These are phyloP conservation scores for Inosperma sp. DNA, from an alignment of 768 basidiomycete genomes.

Conservation along the genomic window DNA sequence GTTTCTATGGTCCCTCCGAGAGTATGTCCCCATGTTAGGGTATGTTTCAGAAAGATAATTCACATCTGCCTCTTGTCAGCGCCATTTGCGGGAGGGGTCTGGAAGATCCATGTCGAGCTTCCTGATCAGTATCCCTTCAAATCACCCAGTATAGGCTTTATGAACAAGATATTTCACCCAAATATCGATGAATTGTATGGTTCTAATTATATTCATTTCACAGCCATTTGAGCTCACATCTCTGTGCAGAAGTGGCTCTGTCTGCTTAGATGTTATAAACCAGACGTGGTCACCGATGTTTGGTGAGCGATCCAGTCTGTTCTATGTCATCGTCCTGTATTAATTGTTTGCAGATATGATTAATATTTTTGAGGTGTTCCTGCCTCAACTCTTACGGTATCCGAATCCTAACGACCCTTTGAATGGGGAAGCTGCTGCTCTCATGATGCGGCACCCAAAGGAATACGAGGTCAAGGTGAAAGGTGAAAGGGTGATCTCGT, in stretches of 20 bases:
- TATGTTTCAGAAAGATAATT: background rate
- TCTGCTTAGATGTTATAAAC: slow-evolving; percentile 98
- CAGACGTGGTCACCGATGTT: slow-evolving; percentile 99
- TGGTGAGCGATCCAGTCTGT: slow-evolving; percentile 49
- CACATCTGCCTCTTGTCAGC: slow-evolving; percentile 44
- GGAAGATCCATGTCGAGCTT: slow-evolving; percentile 99
- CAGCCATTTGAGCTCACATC: slow-evolving; percentile 4
- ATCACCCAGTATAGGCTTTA: slow-evolving; percentile 97
- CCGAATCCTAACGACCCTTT: slow-evolving; percentile 98
- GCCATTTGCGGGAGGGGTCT: slow-evolving; percentile 94
- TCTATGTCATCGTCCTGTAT: background rate
- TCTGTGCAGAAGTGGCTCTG: slow-evolving; percentile 79
- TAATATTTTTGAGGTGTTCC: slow-evolving; percentile 98
- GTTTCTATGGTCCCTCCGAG: slow-evolving; percentile 90
- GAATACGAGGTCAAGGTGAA: slow-evolving; percentile 94
- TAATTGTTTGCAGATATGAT: slow-evolving; percentile 73
- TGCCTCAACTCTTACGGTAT: slow-evolving; percentile 94
- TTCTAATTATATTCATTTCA: slow-evolving; percentile 3
- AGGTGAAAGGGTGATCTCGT: slow-evolving; percentile 43
- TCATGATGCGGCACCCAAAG: slow-evolving; percentile 96
- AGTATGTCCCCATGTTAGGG: slow-evolving; percentile 56
- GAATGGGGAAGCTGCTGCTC: slow-evolving; percentile 95
- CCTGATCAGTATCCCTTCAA: slow-evolving; percentile 99
- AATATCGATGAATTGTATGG: slow-evolving; percentile 98
- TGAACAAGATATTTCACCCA: slow-evolving; percentile 99